Percentiles rank a stretch among this genome's conserved stretches.
phyloP scores from a whole-genome alignment of 2,329 filamentous ascomycete genomes.

The Fragosphaeria purpurea region DNA sequence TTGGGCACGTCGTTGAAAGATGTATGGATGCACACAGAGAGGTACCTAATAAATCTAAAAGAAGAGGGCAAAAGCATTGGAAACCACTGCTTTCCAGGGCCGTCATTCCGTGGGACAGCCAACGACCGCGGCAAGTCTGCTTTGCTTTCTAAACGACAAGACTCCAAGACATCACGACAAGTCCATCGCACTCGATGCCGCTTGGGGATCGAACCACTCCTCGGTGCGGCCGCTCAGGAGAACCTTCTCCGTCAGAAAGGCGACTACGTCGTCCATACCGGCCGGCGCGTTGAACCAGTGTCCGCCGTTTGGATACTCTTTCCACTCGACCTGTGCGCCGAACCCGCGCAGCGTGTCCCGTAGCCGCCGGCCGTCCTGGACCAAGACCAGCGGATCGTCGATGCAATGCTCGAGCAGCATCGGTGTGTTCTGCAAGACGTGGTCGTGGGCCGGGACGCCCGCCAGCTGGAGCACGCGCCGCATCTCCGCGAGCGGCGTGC shows the following conservation, averaged over 20 bases:
- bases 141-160: too few species aligned
- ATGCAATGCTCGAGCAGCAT: constrained; percentile 33
- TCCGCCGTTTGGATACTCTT: constrained; percentile 30
- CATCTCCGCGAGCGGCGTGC: constrained; percentile 19
- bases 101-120: too few species aligned
- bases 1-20: too few species aligned
- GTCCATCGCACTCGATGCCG: too few species aligned
- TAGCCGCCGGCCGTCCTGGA: constrained; percentile 25
- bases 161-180: too few species aligned
- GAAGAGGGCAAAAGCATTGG: too few species aligned
- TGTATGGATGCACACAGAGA: too few species aligned
- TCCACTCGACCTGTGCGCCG: constrained; percentile 29
- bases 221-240: too few species aligned
- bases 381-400: constrained; percentile 30
- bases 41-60: too few species aligned
- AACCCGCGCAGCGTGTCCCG: constrained; percentile 25
- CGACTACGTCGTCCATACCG: constrained; percentile 30
- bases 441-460: constrained; percentile 14
- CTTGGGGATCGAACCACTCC: too few species aligned
- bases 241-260: background rate
- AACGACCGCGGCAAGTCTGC: too few species aligned
- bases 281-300: constrained; percentile 35
- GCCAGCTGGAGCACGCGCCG: constrained; percentile 20
- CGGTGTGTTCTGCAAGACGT: constrained; percentile 28
- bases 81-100: too few species aligned